phyloP scores from a whole-genome alignment of 1,284 basidiomycete species.

The Pyrrhoderma lamaoense region DNA sequence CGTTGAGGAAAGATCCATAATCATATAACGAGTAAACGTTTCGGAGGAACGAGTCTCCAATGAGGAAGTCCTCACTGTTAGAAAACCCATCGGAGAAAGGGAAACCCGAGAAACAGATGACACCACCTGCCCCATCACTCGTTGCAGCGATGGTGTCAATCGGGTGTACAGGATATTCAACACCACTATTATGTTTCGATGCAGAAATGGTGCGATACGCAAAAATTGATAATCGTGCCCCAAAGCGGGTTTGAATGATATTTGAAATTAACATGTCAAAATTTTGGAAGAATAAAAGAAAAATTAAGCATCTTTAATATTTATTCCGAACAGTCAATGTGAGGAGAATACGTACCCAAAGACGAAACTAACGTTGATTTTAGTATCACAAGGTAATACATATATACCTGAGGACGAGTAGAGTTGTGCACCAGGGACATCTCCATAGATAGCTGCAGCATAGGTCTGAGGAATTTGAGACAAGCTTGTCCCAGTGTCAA shows the following conservation, averaged over 20 bases:
- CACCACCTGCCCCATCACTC: constrained; percentile 2
- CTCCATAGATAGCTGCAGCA: constrained; percentile 17
- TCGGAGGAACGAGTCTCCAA: constrained; percentile 19
- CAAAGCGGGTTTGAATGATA: no score
- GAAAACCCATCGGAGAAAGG: neutral
- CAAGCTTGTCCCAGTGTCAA: constrained; percentile 19
- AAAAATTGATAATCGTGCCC: no score
- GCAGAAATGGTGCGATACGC: no score
- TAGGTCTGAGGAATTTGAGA: constrained; percentile 15
- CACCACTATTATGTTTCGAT: constrained; percentile 2
- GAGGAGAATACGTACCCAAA: neutral
- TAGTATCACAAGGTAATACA: constrained; percentile 16
- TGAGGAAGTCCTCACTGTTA: constrained; percentile 14
- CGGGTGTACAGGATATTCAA: constrained; percentile 17
- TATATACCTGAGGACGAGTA: constrained; percentile 15
- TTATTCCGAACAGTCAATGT: no score
- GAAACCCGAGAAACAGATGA: constrained; percentile 16
- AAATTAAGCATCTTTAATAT: no score
- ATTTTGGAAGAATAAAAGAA: no score
- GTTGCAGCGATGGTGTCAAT: constrained; percentile 18
- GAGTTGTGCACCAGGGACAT: constrained; percentile 16
- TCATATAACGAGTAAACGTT: constrained; percentile 16
- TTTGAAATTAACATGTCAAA: no score
- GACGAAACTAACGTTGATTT: constrained; percentile 16
- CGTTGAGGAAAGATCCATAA: constrained; percentile 14